Conservation (phyloP, 2,329 filamentous ascomycete genomes). For the Leptographium flavum region DNA sequence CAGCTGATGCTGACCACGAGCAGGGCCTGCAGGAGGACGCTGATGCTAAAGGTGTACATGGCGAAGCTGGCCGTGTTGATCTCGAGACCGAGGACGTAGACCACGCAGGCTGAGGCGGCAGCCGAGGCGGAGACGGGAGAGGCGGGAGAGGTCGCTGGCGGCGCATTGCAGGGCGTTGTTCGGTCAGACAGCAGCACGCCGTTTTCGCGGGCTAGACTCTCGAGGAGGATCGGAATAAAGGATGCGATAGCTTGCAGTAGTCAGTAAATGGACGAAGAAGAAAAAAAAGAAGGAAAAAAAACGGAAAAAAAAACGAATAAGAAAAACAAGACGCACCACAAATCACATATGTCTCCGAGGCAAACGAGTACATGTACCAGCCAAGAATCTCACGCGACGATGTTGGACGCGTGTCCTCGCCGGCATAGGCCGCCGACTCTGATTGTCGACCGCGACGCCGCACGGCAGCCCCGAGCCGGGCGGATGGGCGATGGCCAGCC, state of each 20-base stretch:
- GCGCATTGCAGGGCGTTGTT: conserved; percentile 56
- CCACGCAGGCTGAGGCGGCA: conserved; percentile 62
- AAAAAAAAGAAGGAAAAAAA: too few species aligned
- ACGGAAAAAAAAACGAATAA: too few species aligned
- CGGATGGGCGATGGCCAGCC: background rate
- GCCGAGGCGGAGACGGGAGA: conserved; percentile 18
- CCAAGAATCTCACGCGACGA: conserved; percentile 76
- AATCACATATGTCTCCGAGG: conserved; percentile 90
- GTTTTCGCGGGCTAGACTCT: conserved; percentile 84
- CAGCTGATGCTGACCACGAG: conserved; percentile 94
- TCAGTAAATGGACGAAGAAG: background rate
- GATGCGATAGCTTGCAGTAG: conserved; percentile 37
- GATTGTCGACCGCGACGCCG: background rate
- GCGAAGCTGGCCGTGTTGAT: conserved; percentile 92
- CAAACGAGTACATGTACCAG: conserved; percentile 95
- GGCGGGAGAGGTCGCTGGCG: conserved; percentile 29
- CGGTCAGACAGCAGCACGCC: conserved; percentile 73
- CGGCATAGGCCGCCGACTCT: conserved; percentile 42
- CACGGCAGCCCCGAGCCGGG: background rate
- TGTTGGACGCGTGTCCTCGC: conserved; percentile 80
- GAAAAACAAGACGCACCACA: conserved; percentile 54
- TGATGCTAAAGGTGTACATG: conserved; percentile 95
- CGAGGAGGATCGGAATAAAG: conserved; percentile 90
- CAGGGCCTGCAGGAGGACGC: conserved; percentile 76
- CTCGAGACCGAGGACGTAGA: conserved; percentile 67